Base-by-base conservation (phyloP, 805 yeast genomes). In the Starmerella etchellsii region DNA sequence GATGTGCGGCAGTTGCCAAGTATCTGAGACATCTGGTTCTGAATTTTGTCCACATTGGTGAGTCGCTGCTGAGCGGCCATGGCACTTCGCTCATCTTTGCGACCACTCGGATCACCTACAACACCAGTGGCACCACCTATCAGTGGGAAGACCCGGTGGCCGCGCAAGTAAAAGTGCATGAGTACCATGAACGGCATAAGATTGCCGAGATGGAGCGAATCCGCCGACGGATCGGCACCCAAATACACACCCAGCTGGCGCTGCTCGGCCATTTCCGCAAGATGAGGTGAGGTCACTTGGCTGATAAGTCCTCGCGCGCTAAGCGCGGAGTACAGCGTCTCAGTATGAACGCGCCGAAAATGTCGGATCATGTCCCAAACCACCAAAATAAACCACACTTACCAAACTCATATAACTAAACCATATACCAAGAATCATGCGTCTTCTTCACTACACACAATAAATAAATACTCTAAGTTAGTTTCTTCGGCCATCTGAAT, bases 181-280 rank as follows among this genome's bases (percentile, higher is more conserved):
- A 88, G 62, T 1, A 83, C 73, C 78, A 91, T 74, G 48, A 91
- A 61, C 0, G 98, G 98, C 25, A 91, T 65, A 39, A 91, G 62
- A 53, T 91, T 91, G 2, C 98, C 98, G 49, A 91, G 61, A 61
- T 91, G 98, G 14, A 91, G 64, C 0, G 96, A 85, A 36, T 57
- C 65, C 1, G 97, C 97, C 0, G 95, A 78, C 1, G 98, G 98
- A 56, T 91, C 98, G 0, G 95, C 96, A 10, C 98, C 98, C 58
- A 94, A 79, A 59, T 88, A 88, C 7, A 84, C 59, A 9, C 77
- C 75, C 11, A 81, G 52, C 48, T 66, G 68, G 27, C 59, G 50
- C 9, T 53, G 54, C 2, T 54, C 42, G 0, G 55, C 59, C 33
- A 58, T 49, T 4, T 28, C n/a, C 9, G 46, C 42, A 3, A 40